Base-by-base conservation (phyloP, 306 rosid species). In the Prunus campanulata region DNA sequence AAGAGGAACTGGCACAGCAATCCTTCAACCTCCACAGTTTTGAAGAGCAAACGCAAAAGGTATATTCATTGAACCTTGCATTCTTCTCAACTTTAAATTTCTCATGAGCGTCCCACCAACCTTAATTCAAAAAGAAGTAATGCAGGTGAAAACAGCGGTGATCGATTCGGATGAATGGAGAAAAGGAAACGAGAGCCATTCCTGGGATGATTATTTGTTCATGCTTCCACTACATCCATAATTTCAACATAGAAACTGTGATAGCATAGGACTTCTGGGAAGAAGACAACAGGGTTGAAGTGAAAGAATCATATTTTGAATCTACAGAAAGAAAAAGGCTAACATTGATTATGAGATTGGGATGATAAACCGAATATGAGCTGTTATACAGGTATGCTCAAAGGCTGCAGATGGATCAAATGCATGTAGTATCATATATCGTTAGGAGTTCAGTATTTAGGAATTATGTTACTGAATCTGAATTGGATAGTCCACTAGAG, bases 1-100 rank as follows among this genome's bases (percentile, higher is more conserved):
- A 95, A 95, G 89, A 89, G 99, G 81, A 95, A 95, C 84, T 95
- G 99, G 99, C 93, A 95, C 83, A 92, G 91, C 87, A 95, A 95
- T 85, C 89, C 98, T 67, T 95, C 99, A 35, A 88, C 96, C 76
- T 95, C 99, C 9, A 91, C 92, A 30, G 96, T 85, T 66, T 88
- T 89, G 82, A 95, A 95, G 87, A 95, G 92, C 91, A 95, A 95
- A 83, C 97, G 99, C 86, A 95, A 92, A 72, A 95, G 98, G 99
- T 95, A 84, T 56, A 60, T 55, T 56, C 51, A 11, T 65, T 59
- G 50, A 56, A 79, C 52, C 54, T 16, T 65, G 64, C 22, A 10
- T 30, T 6, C 44, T 62, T 59, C n/a, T 32, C 1, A 6, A 7
- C n/a, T 65, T 72, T 15, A 11, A 50, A 49, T n/a, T 69, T 42